Evolutionary conservation across 192 early-diverging fungal species (phyloP), one percentile per base, ranked within the genome.

Genomic region (Cetraspora pellucida): DNA sequence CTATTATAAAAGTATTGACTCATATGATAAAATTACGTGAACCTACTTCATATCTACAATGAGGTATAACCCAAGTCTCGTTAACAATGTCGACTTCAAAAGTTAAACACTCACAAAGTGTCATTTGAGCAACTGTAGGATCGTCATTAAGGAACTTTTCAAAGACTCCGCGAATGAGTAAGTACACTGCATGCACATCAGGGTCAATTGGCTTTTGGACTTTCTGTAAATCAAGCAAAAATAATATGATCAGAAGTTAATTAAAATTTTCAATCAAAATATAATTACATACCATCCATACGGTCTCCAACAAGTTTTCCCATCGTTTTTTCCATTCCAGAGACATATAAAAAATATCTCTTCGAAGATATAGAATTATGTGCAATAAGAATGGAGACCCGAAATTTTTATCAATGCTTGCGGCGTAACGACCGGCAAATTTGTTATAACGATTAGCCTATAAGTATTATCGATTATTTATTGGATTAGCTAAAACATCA

Each of bases 391-490:
- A 84, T 10, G 82, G 82, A 0, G 78, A 73, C 21, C 81, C 81
- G 0, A 74, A 76, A 28, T 80, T 80, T 3, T 46, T 72, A 45
- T 80, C 72, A 27, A 84, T 66, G 23, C 72, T 81, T 19, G 81
- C 65, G 43, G 80, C 79, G 25, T 84, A 78, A 37, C 81, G 81
- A 78, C 80, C 77, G 1, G 82, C 80, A 77, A 84, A 84, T 77
- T 84, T 84, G 55, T 84, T 84, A 64, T 81, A 84, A 6, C 82
- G 75, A 72, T 81, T 84, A 8, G 81, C 59, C 82, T 83, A 75
- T 23, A n/a, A 23, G 19, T 14, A n/a, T 19, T n/a, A n/a, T n/a
- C n/a, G 50, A 54, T 16, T 54, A 54, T 54, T 19, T 54, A 52
- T 52, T 52, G 0, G 19, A 1, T 17, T 52, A 17, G 50, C 3